Evolutionary conservation across 2,329 filamentous ascomycete species (phyloP).

Genomic region (Penicillium sp.): DNA sequence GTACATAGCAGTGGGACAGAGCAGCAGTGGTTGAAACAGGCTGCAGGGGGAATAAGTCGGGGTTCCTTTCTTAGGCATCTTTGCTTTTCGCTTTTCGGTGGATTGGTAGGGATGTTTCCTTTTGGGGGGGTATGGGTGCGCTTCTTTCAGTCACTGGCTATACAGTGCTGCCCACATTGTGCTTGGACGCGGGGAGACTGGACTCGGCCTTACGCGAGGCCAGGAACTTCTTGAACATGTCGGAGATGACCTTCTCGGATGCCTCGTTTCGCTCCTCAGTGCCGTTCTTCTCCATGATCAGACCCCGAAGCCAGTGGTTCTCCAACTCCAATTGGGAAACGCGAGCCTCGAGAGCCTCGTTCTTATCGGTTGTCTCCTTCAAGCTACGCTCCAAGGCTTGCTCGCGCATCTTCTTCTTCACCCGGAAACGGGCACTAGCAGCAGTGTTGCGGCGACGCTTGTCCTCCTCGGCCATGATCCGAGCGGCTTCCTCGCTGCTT

Average conservation of each 20-base stretch:
- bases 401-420: constrained; percentile 95
- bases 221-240: constrained; percentile 39
- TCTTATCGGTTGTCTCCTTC: constrained; percentile 78
- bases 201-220: constrained; percentile 30
- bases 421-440: constrained; percentile 81
- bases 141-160: constrained; percentile 11
- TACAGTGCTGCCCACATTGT: constrained; percentile 27
- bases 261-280: constrained; percentile 27
- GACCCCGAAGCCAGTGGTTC: constrained; percentile 74
- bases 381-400: constrained; percentile 73
- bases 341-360: constrained; percentile 64
- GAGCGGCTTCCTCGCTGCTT: constrained; percentile 63
- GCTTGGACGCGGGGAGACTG: constrained; percentile 30
- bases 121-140: constrained; percentile 7
- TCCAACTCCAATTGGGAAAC: constrained; percentile 72
- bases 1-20: constrained; percentile 3
- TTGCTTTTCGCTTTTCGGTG: constrained; percentile 1
- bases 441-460: constrained; percentile 87
- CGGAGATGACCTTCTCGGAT: constrained; percentile 42
- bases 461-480: constrained; percentile 78
- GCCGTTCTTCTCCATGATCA: constrained; percentile 72
- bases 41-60: neutral
- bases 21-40: constrained; percentile 12
- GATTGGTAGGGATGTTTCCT: neutral
- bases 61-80: neutral